These are phyloP conservation scores for Cokeromyces recurvatus DNA, from an alignment of 371 early-diverging fungal genomes.

Conservation along the genomic window DNA sequence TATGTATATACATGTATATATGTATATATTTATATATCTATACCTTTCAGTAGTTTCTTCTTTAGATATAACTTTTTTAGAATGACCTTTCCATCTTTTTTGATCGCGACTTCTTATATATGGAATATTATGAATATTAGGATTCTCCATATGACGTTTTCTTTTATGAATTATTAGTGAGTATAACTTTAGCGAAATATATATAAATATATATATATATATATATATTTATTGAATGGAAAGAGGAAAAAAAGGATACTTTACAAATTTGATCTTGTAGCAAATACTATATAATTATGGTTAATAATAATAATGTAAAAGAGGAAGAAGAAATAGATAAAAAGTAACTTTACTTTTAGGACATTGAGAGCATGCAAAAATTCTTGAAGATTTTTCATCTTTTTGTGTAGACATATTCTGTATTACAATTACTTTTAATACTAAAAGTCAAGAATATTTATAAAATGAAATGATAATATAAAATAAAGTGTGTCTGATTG, in stretches of 20 bases:
- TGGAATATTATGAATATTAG: slow-evolving; percentile 38
- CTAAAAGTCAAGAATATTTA: no score
- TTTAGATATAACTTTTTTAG: slow-evolving; percentile 43
- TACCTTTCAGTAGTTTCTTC: slow-evolving; percentile 47
- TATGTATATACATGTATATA: no score
- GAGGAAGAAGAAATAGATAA: neutral
- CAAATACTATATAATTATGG: slow-evolving; percentile 24
- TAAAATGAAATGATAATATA: no score
- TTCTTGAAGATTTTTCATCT: slow-evolving; percentile 15
- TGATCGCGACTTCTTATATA: slow-evolving; percentile 49
- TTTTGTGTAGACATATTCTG: no score
- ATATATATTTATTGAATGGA: no score
- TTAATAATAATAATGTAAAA: slow-evolving; percentile 1
- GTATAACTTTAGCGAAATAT: neutral
- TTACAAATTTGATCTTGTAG: slow-evolving; percentile 42
- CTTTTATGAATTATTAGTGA: slow-evolving; percentile 4
- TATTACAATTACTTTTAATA: neutral
- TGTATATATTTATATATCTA: no score
- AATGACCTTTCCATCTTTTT: slow-evolving; percentile 50
- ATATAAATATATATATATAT: slow-evolving; percentile 2
- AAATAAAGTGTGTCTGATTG: no score
- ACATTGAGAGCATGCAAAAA: slow-evolving; percentile 40
- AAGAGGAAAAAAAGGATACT: no score
- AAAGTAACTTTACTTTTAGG: slow-evolving; percentile 29
- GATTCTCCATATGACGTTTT: slow-evolving; percentile 28